Evolutionary conservation across 2,329 filamentous ascomycete genomes (phyloP).

Genomic region (Fusarium oxysporum): DNA sequence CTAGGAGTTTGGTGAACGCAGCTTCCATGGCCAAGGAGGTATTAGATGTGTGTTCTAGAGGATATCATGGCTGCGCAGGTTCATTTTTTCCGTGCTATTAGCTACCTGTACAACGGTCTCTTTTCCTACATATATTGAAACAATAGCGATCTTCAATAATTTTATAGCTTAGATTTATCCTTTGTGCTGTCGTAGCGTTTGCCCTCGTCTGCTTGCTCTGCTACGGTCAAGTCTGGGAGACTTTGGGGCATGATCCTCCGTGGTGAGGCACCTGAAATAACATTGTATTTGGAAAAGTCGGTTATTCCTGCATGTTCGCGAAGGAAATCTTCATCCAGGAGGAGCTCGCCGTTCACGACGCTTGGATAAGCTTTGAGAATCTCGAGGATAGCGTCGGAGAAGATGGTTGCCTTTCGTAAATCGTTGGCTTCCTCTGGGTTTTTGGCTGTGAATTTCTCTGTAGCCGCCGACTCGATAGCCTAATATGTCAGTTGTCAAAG

Average conservation of each 20-base stretch:
- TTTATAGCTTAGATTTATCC: constrained; percentile 53
- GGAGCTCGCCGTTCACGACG: constrained; percentile 76
- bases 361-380: constrained; percentile 72
- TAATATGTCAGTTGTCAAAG: constrained; percentile 20
- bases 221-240: constrained; percentile 77
- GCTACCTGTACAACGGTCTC: constrained; percentile 33
- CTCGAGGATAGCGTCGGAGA: constrained; percentile 81
- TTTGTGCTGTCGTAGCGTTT: constrained; percentile 73
- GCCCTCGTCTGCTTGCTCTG: constrained; percentile 85
- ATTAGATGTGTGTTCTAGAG: constrained; percentile 43
- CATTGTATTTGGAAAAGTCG: constrained; percentile 79
- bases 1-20: constrained; percentile 39
- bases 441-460: constrained; percentile 61
- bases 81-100: constrained; percentile 20
- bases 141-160: constrained; percentile 5
- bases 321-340: constrained; percentile 86
- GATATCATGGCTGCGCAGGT: constrained; percentile 34
- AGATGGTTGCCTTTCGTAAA: constrained; percentile 78
- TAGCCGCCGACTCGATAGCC: constrained; percentile 81
- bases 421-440: constrained; percentile 64
- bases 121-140: constrained; percentile 20
- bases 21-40: constrained; percentile 27
- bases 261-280: constrained; percentile 73
- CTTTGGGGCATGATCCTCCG: constrained; percentile 81
- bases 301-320: constrained; percentile 70